Conservation (phyloP, 2,329 filamentous ascomycete genomes). For the Phialophora macrospora region DNA sequence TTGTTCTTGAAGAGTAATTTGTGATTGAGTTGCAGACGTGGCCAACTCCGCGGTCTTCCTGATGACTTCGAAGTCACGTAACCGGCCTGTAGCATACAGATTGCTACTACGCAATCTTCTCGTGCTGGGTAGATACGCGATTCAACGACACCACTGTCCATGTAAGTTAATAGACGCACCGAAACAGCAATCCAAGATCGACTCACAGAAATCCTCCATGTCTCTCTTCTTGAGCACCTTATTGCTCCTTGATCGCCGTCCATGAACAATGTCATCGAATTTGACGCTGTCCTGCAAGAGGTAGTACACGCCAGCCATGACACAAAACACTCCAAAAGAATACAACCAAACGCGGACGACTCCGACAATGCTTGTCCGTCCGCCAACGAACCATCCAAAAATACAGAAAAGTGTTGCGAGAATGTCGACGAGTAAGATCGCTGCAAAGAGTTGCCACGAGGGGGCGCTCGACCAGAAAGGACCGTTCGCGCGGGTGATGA, state of each 20-base stretch:
- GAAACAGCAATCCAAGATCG: slow-evolving; percentile 20
- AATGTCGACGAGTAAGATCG: slow-evolving; percentile 80
- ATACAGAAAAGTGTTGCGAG: slow-evolving; percentile 83
- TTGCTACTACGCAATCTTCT: slow-evolving; percentile 72
- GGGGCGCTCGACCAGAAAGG: slow-evolving; percentile 90
- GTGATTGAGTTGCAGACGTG: slow-evolving; percentile 22
- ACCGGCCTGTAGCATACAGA: slow-evolving; percentile 26
- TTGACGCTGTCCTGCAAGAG: slow-evolving; percentile 78
- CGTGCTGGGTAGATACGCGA: slow-evolving; percentile 88
- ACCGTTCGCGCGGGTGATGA: slow-evolving; percentile 91
- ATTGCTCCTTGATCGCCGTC: slow-evolving; percentile 72
- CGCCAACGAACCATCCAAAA: slow-evolving; percentile 78
- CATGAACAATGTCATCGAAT: slow-evolving; percentile 93
- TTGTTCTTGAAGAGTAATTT: slow-evolving; percentile 13
- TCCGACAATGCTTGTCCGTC: slow-evolving; percentile 74
- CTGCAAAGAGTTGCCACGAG: slow-evolving; percentile 80
- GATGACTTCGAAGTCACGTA: slow-evolving; percentile 16
- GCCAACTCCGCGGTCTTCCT: slow-evolving; percentile 21
- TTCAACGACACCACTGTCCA: slow-evolving; percentile 85
- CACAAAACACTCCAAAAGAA: slow-evolving; percentile 85
- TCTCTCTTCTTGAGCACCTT: slow-evolving; percentile 81
- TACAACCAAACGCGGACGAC: slow-evolving; percentile 90
- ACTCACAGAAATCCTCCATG: slow-evolving; percentile 86
- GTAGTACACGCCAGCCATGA: slow-evolving; percentile 79
- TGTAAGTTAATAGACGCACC: slow-evolving; percentile 39